Percentiles rank a stretch among this genome's conserved stretches.
These are phyloP conservation scores for Moesziomyces antarcticus DNA, from an alignment of 1,284 basidiomycete genomes.

Conservation along the genomic window DNA sequence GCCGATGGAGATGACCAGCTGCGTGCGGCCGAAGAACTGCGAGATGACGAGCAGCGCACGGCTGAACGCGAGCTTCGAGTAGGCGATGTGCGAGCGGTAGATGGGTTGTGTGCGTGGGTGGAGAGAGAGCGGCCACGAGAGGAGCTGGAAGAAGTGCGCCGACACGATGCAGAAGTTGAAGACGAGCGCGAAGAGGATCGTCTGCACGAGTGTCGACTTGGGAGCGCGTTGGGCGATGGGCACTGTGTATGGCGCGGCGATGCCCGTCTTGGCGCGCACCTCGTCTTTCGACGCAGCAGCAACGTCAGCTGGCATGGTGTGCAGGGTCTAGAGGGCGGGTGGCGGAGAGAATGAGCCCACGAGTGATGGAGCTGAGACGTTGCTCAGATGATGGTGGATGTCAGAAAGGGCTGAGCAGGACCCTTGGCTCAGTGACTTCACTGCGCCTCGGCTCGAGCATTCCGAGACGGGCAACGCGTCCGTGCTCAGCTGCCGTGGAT, in stretches of 20 bases:
- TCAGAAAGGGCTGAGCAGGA: too few relatives aligned
- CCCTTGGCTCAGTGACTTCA: too few relatives aligned
- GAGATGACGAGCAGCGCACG: conserved; percentile 48
- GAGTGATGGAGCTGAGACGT: too few relatives aligned
- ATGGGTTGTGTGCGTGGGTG: conserved; percentile 24
- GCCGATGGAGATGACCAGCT: conserved; percentile 51
- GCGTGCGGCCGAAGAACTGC: conserved; percentile 59
- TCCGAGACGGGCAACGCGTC: too few relatives aligned
- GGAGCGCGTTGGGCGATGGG: conserved; percentile 45
- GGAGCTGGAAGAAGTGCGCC: conserved; percentile 42
- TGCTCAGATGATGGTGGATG: too few relatives aligned
- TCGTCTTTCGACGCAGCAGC: conserved; percentile 5
- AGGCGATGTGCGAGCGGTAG: conserved; percentile 44
- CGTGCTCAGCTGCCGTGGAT: too few relatives aligned
- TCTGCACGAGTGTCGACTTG: conserved; percentile 31
- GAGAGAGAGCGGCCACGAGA: conserved; percentile 47
- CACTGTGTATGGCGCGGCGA: conserved; percentile 34
- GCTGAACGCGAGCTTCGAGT: conserved; percentile 52
- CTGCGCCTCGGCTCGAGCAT: too few relatives aligned
- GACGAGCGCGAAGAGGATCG: conserved; percentile 45
- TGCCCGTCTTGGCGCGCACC: conserved; percentile 30
- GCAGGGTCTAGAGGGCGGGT: neutral
- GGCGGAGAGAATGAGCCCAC: too few relatives aligned
- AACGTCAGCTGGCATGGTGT: conserved; percentile 3
- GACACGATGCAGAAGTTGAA: conserved; percentile 57